Percentiles rank a stretch among this genome's conserved stretches.
phyloP scores from a whole-genome alignment of 1,284 basidiomycete genomes.

The Cutaneotrichosporon sp. region DNA sequence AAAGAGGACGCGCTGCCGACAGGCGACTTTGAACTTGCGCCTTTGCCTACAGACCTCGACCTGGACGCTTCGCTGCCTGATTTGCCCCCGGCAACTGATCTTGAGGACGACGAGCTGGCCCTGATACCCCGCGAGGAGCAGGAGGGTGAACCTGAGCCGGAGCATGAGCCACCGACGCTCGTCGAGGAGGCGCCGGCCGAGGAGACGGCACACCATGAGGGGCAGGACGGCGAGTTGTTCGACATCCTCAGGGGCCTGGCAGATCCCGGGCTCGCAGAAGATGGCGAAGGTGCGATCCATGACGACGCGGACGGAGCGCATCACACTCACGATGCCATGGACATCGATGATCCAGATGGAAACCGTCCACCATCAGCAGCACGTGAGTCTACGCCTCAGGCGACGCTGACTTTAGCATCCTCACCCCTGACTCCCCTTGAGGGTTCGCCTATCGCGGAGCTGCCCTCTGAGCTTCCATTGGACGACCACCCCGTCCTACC shows the following conservation, averaged over 20 bases:
- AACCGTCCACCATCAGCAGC: too few relatives aligned
- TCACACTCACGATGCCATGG: too few relatives aligned
- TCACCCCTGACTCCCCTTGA: constrained; percentile 3
- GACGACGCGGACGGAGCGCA: too few relatives aligned
- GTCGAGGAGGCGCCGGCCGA: neutral
- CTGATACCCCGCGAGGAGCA: constrained; percentile 3
- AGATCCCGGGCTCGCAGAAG: too few relatives aligned
- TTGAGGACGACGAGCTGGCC: constrained; percentile 14
- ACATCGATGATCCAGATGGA: neutral
- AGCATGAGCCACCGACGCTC: neutral
- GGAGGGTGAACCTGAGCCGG: neutral
- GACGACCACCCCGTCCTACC: neutral
- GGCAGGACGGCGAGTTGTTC: too few relatives aligned
- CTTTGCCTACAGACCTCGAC: constrained; percentile 13
- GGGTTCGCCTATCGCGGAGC: constrained; percentile 14
- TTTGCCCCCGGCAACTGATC: neutral
- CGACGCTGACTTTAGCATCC: neutral
- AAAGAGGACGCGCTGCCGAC: neutral
- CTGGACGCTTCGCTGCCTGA: constrained; percentile 9
- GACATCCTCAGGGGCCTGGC: too few relatives aligned
- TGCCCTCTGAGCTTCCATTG: constrained; percentile 2
- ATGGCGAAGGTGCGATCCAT: too few relatives aligned
- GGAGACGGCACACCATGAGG: neutral
- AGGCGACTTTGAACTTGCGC: constrained; percentile 6
- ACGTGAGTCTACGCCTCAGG: too few relatives aligned